A percentile compares a stretch with the other conserved stretches of the same genome.
Evolutionary conservation across 1,284 basidiomycete species (phyloP).

Genomic region (Puccinia triticina): DNA sequence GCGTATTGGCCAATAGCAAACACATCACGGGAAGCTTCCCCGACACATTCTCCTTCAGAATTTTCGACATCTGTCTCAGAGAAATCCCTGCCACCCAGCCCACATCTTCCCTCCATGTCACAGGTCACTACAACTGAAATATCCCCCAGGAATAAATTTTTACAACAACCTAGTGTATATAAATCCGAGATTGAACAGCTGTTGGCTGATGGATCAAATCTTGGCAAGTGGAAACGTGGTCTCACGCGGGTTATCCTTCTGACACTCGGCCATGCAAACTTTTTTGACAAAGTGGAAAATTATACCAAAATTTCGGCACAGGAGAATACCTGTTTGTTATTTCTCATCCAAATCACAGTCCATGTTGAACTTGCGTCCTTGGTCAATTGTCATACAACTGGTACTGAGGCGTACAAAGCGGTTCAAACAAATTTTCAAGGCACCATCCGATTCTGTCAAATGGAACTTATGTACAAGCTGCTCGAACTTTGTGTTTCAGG

Average conservation of each 20-base stretch:
- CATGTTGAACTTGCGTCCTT: background rate
- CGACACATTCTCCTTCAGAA: too few relatives aligned
- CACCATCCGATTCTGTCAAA: background rate
- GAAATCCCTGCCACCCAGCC: too few relatives aligned
- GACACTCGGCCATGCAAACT: background rate
- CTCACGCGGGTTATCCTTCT: background rate
- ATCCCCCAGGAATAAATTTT: background rate
- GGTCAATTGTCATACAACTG: background rate
- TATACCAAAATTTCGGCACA: background rate
- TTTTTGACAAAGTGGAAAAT: background rate
- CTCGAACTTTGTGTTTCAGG: background rate
- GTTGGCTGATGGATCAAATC: background rate
- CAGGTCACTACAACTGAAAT: too few relatives aligned
- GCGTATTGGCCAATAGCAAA: too few relatives aligned
- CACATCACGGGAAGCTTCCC: too few relatives aligned
- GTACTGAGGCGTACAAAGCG: background rate
- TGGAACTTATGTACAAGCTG: background rate
- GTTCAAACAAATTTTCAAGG: conserved; percentile 14
- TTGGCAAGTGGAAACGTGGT: background rate
- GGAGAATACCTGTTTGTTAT: background rate
- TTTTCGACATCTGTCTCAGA: too few relatives aligned
- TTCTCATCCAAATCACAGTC: background rate
- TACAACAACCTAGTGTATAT: too few relatives aligned
- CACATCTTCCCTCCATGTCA: too few relatives aligned
- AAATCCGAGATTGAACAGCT: background rate